Percentiles rank a stretch among this genome's conserved stretches.
These are phyloP conservation scores for Wickerhamomyces bisporus DNA, from an alignment of 805 yeast genomes.

Conservation along the genomic window DNA sequence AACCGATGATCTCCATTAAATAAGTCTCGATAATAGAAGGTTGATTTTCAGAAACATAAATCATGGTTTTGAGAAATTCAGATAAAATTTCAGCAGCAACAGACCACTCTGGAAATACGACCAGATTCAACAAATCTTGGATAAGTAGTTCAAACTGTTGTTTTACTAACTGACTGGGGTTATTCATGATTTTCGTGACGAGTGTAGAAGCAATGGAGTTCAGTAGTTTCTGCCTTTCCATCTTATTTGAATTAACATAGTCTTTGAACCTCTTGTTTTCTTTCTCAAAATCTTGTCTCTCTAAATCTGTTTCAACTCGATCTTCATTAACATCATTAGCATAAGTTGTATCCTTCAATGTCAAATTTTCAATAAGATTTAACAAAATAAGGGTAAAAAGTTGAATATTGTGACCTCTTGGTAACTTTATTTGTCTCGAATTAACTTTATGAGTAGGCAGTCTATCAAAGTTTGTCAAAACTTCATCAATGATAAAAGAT, in stretches of 20 bases:
- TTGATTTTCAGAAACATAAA: slow-evolving; percentile 33
- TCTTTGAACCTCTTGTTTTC: slow-evolving; percentile 10
- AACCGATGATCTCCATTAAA: slow-evolving; percentile 57
- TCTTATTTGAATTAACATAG: neutral
- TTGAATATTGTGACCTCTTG: slow-evolving; percentile 45
- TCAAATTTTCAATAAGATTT: slow-evolving; percentile 36
- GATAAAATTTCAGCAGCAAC: slow-evolving; percentile 47
- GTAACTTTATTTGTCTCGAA: slow-evolving; percentile 39
- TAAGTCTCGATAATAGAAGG: slow-evolving; percentile 41
- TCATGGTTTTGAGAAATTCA: slow-evolving; percentile 39
- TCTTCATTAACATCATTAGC: slow-evolving; percentile 11
- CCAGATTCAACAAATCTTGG: slow-evolving; percentile 48
- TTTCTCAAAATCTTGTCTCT: slow-evolving; percentile 9
- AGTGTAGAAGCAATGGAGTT: slow-evolving; percentile 13
- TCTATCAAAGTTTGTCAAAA: slow-evolving; percentile 45
- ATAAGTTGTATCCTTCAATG: slow-evolving; percentile 15
- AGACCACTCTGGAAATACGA: slow-evolving; percentile 58
- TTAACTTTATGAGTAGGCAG: slow-evolving; percentile 40
- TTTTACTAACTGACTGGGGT: slow-evolving; percentile 29
- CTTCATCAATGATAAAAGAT: slow-evolving; percentile 54
- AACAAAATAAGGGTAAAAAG: slow-evolving; percentile 42
- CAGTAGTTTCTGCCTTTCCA: slow-evolving; percentile 9
- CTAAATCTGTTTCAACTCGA: slow-evolving; percentile 6
- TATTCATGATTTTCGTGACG: slow-evolving; percentile 21
- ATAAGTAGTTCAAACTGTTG: slow-evolving; percentile 46